Evolutionary conservation across 2,329 filamentous ascomycete species (phyloP).

Genomic region (Beauveria sp.): DNA sequence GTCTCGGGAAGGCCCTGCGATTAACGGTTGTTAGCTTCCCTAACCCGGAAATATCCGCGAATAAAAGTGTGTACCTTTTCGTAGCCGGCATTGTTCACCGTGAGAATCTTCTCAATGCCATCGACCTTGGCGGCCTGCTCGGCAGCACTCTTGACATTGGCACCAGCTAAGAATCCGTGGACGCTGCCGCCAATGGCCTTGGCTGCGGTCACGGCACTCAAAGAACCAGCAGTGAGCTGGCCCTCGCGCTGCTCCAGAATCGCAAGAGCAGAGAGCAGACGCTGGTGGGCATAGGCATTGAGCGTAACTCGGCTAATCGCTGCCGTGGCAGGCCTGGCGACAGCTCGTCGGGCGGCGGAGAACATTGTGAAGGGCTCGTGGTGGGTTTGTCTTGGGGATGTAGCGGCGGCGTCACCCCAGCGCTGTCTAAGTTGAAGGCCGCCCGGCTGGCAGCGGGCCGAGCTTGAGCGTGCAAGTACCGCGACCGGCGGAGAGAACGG

Average conservation of each 20-base stretch:
- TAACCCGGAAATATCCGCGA: background rate
- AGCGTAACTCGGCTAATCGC: conserved; percentile 21
- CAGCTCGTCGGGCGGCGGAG: conserved; percentile 21
- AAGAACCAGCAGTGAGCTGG: conserved; percentile 71
- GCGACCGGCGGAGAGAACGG: conserved; percentile 9
- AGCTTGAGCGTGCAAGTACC: background rate
- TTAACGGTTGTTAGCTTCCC: conserved; percentile 7
- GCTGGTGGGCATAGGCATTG: conserved; percentile 25
- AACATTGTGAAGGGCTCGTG: conserved; percentile 22
- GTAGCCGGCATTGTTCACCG: conserved; percentile 81
- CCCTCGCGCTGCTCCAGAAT: conserved; percentile 90
- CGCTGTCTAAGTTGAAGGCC: background rate
- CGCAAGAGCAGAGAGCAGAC: conserved; percentile 78
- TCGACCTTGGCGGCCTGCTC: conserved; percentile 82
- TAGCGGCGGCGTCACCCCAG: background rate
- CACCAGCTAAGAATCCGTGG: conserved; percentile 81
- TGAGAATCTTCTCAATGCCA: conserved; percentile 85
- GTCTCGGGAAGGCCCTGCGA: conserved; percentile 79
- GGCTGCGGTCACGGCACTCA: conserved; percentile 80
- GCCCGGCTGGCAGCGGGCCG: conserved; percentile 11
- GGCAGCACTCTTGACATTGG: conserved; percentile 65
- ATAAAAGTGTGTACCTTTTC: conserved; percentile 66
- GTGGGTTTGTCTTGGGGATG: background rate
- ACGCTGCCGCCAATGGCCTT: conserved; percentile 78
- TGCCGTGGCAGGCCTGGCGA: conserved; percentile 20